Percentiles rank a stretch among this genome's conserved stretches.
These are phyloP conservation scores for Penicillium angulare DNA, from an alignment of 495 filamentous ascomycete genomes.

Conservation along the genomic window DNA sequence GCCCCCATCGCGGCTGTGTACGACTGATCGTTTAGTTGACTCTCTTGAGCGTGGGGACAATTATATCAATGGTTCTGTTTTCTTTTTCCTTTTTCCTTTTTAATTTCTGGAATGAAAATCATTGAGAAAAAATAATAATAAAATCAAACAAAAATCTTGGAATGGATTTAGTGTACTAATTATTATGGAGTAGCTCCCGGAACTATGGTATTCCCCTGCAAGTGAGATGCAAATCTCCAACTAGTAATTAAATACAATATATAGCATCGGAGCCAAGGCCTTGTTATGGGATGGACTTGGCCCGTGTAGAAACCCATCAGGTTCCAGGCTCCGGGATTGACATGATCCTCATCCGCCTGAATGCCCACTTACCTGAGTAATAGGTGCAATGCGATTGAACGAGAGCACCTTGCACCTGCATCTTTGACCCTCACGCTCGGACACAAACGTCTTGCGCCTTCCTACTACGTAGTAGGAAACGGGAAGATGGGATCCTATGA, in stretches of 20 bases:
- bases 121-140: too few species aligned
- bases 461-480: too few species aligned
- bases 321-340: not conserved
- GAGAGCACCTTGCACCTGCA: too few species aligned
- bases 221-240: slow-evolving; percentile 4
- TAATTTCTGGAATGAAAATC: too few species aligned
- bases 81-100: not conserved
- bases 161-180: not conserved
- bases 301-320: not conserved
- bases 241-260: too few species aligned
- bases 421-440: too few species aligned
- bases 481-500: not conserved
- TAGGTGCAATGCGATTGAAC: not conserved
- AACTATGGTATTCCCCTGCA: not conserved
- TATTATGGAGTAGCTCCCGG: not conserved
- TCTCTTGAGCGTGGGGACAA: slow-evolving; percentile 1
- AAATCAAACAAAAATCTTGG: too few species aligned
- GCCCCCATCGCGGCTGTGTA: not conserved
- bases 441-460: too few species aligned
- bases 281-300: too few species aligned
- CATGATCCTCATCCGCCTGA: not conserved
- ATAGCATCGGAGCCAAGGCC: too few species aligned
- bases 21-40: not conserved
- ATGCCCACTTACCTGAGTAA: not conserved
- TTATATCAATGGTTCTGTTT: slow-evolving; percentile 3